phyloP scores from a whole-genome alignment of 164 flowering plant genomes.

The Hamamelis virginiana region DNA sequence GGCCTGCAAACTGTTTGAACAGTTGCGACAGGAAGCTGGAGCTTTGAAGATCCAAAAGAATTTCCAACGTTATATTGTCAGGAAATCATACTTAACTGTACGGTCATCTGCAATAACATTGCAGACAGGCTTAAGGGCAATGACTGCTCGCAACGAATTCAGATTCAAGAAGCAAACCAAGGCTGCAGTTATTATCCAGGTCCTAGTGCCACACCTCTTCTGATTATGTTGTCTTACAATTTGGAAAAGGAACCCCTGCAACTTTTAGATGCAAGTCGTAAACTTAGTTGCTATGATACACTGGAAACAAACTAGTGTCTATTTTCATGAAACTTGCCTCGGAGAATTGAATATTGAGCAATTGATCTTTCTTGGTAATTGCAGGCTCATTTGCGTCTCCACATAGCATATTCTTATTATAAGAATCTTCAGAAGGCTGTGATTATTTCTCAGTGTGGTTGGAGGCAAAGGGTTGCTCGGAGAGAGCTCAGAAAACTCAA shows the following conservation, averaged over 20 bases:
- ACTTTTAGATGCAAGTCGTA: not conserved
- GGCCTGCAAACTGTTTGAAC: constrained; percentile 72
- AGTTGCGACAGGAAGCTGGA: constrained; percentile 75
- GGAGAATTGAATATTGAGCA: not conserved
- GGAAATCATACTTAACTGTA: constrained; percentile 12
- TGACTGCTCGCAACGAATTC: constrained; percentile 28
- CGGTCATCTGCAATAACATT: constrained; percentile 14
- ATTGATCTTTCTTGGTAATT: constrained; percentile 14
- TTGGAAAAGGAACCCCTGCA: not conserved
- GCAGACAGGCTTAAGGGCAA: constrained; percentile 24
- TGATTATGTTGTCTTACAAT: not conserved
- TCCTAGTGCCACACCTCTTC: not conserved
- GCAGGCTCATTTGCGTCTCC: constrained; percentile 77
- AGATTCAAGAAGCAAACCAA: constrained; percentile 24
- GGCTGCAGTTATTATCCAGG: constrained; percentile 26
- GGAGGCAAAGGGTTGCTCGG: constrained; percentile 86
- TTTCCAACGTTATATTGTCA: constrained; percentile 8
- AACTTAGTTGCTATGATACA: not conserved
- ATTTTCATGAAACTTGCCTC: not conserved
- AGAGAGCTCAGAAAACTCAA: constrained; percentile 85
- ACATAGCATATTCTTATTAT: constrained; percentile 71
- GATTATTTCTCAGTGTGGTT: constrained; percentile 81
- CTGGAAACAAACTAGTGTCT: constrained; percentile 1
- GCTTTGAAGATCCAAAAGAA: constrained; percentile 38
- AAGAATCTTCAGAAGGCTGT: constrained; percentile 77